Evolutionary conservation across 2,329 filamentous ascomycete species (phyloP).

Genomic region (Aureobasidium pullulans): DNA sequence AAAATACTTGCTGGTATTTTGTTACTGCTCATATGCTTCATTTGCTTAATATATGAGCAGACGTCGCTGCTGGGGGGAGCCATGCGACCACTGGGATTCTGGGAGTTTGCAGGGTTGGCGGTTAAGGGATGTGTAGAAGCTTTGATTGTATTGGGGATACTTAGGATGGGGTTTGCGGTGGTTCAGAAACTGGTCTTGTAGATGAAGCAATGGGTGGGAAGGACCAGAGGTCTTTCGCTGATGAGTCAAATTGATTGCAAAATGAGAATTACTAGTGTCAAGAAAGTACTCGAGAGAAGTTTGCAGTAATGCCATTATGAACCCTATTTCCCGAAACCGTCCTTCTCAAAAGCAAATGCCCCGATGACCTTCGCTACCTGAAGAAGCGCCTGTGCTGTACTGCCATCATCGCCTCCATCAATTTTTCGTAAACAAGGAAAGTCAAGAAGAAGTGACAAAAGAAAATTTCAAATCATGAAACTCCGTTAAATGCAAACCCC

Average conservation of each 20-base stretch:
- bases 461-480: not conserved
- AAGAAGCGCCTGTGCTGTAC: not conserved
- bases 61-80: not conserved
- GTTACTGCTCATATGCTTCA: not conserved
- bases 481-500: not conserved
- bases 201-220: not conserved
- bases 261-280: no score
- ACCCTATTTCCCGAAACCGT: not conserved
- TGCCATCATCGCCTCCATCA: not conserved
- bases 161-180: not conserved
- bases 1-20: not conserved
- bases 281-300: no score
- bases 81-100: not conserved
- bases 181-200: no score
- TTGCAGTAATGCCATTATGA: no score
- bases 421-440: not conserved
- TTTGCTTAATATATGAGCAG: not conserved
- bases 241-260: no score
- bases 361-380: no score
- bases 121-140: not conserved
- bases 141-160: not conserved
- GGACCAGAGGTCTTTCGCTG: no score
- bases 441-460: not conserved
- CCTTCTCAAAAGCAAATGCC: not conserved
- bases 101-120: not conserved